These are phyloP conservation scores for Astragalus membranaceus DNA, from an alignment of 306 rosid genomes.

Conservation along the genomic window DNA sequence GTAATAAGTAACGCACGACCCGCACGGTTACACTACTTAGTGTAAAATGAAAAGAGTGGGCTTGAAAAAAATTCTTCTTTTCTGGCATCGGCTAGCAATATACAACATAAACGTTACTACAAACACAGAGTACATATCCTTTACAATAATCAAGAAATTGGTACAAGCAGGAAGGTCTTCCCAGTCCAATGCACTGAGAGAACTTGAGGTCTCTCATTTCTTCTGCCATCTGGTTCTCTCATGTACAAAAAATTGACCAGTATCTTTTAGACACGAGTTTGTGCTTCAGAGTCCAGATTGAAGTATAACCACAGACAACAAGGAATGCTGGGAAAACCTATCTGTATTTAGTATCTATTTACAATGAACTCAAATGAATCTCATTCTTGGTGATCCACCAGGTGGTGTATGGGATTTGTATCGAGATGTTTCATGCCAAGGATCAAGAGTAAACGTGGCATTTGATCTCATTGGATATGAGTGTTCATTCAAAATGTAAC, in stretches of 20 bases:
- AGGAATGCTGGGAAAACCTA: conserved; percentile 30
- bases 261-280: conserved; percentile 1
- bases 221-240: conserved; percentile 15
- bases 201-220: conserved; percentile 10
- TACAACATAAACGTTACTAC: conserved; percentile 31
- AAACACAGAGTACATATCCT: conserved; percentile 26
- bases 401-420: conserved; percentile 63
- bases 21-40: background rate
- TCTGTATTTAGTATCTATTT: conserved; percentile 26
- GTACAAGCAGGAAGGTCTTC: conserved; percentile 30
- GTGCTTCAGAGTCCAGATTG: conserved; percentile 22
- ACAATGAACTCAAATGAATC: conserved; percentile 57
- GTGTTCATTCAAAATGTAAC: conserved; percentile 42
- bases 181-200: conserved; percentile 5
- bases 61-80: conserved; percentile 1
- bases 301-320: conserved; percentile 21
- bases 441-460: conserved; percentile 47
- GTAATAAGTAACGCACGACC: too few relatives aligned
- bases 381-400: conserved; percentile 81
- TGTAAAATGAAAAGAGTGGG: background rate
- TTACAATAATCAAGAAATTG: conserved; percentile 41
- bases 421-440: conserved; percentile 47
- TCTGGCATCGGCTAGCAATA: conserved; percentile 24
- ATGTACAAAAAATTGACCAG: conserved; percentile 24
- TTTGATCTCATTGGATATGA: conserved; percentile 48